A percentile compares a stretch with the other conserved stretches of the same genome.
Evolutionary conservation across 2,329 filamentous ascomycete genomes (phyloP).

Genomic region (Passalora sequoiae): DNA sequence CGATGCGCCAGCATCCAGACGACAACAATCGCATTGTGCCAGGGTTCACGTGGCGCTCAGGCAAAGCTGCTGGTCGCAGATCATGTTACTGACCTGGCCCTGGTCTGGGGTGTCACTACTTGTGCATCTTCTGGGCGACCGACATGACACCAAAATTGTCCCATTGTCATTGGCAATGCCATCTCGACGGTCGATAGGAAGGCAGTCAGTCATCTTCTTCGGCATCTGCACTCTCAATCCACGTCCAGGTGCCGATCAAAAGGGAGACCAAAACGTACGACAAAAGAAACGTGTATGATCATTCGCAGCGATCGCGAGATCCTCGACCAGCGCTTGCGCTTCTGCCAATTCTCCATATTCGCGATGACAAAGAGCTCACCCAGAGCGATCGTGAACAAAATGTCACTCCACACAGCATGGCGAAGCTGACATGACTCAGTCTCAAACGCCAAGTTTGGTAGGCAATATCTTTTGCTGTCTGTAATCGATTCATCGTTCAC

Average conservation of each 20-base stretch:
- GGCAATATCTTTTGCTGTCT: background rate
- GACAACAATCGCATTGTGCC: slow-evolving; percentile 6
- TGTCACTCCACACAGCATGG: too few relatives aligned
- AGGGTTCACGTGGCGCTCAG: slow-evolving; percentile 9
- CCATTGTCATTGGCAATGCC: background rate
- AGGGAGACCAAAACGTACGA: too few relatives aligned
- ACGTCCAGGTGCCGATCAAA: too few relatives aligned
- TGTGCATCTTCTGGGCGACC: background rate
- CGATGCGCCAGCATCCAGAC: background rate
- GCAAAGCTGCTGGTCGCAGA: slow-evolving; percentile 7
- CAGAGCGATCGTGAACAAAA: too few relatives aligned
- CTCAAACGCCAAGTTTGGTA: slow-evolving; percentile 1
- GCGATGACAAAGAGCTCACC: too few relatives aligned
- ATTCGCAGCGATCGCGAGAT: too few relatives aligned
- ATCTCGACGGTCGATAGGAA: background rate
- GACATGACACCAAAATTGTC: background rate
- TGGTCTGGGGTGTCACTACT: background rate
- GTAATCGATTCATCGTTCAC: background rate
- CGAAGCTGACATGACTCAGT: background rate
- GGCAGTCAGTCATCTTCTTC: background rate
- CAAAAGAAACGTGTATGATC: too few relatives aligned
- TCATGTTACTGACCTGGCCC: slow-evolving; percentile 1
- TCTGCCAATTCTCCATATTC: too few relatives aligned
- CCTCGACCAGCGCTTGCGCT: too few relatives aligned
- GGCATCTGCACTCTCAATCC: background rate